phyloP scores from a whole-genome alignment of 495 filamentous ascomycete genomes.

The Tetracladium setigerum region DNA sequence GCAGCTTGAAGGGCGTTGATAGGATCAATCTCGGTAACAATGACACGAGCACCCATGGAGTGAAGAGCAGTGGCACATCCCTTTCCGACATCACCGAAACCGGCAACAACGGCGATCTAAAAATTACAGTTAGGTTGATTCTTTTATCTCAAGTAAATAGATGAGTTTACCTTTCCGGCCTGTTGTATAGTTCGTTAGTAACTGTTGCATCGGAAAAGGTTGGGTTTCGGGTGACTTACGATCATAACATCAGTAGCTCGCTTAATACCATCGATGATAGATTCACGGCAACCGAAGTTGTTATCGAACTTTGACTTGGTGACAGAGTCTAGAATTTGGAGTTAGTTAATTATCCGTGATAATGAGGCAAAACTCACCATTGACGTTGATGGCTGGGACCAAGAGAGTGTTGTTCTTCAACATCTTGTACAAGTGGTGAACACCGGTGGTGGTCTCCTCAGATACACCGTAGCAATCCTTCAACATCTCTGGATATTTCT shows the following conservation, averaged over 20 bases:
- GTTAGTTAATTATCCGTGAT: too few relatives aligned
- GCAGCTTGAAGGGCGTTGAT: conserved; percentile 99
- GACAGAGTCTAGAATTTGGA: conserved; percentile 6
- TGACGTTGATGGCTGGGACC: conserved; percentile 97
- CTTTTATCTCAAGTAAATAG: too few relatives aligned
- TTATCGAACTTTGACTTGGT: conserved; percentile 99
- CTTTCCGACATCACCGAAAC: conserved; percentile 99
- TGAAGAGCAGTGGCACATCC: conserved; percentile 93
- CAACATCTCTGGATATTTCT: conserved; percentile 95
- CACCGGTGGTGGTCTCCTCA: conserved; percentile 99
- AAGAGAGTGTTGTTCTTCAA: conserved; percentile 86
- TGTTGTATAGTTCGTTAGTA: too few relatives aligned
- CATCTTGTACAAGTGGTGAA: conserved; percentile 99
- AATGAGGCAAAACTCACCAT: conserved; percentile 49
- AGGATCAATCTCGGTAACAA: conserved; percentile 96
- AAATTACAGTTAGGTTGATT: too few relatives aligned
- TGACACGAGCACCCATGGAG: conserved; percentile 93
- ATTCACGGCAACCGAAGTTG: conserved; percentile 98
- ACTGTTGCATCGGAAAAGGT: too few relatives aligned
- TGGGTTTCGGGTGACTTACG: conserved; percentile 48
- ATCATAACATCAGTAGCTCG: conserved; percentile 99
- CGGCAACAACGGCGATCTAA: conserved; percentile 94
- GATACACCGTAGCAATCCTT: conserved; percentile 96
- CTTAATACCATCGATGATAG: conserved; percentile 98
- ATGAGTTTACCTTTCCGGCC: too few relatives aligned